These are phyloP conservation scores for Calonectria honghensis DNA, from an alignment of 2,329 filamentous ascomycete species.

Conservation along the genomic window DNA sequence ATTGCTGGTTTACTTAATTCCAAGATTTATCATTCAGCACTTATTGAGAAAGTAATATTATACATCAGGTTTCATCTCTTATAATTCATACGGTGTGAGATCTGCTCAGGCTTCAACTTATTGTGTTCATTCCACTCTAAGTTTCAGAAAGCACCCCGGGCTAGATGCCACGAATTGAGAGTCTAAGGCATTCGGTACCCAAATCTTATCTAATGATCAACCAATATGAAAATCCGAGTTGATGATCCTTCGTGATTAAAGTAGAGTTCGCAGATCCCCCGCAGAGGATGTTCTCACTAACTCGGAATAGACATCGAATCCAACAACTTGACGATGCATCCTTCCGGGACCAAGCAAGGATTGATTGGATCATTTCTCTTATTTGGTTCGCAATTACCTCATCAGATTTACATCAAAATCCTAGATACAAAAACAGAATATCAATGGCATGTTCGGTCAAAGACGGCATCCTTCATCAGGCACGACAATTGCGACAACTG, in stretches of 20 bases:
- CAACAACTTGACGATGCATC: not conserved
- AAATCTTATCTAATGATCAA: not conserved
- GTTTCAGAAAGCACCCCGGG: not conserved
- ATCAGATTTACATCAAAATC: not conserved
- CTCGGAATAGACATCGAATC: not conserved
- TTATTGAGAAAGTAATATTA: not conserved
- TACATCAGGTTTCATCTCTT: not conserved
- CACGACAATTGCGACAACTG: not conserved
- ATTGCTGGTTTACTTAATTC: not conserved
- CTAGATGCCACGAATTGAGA: not conserved
- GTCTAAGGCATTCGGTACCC: not conserved
- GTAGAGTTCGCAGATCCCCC: not conserved
- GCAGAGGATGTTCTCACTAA: not conserved
- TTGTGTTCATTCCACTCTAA: not conserved
- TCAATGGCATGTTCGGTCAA: not conserved
- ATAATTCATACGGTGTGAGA: not conserved
- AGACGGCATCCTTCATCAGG: not conserved
- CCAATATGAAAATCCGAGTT: not conserved
- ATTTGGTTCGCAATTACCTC: too few species aligned
- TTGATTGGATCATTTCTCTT: not conserved
- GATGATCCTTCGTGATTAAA: not conserved
- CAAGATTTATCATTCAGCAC: not conserved
- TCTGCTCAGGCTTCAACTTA: not conserved
- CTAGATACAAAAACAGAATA: not conserved
- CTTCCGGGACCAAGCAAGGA: not conserved